phyloP scores from a whole-genome alignment of 208 protist genomes.

The Plasmodiophora brassicae region DNA sequence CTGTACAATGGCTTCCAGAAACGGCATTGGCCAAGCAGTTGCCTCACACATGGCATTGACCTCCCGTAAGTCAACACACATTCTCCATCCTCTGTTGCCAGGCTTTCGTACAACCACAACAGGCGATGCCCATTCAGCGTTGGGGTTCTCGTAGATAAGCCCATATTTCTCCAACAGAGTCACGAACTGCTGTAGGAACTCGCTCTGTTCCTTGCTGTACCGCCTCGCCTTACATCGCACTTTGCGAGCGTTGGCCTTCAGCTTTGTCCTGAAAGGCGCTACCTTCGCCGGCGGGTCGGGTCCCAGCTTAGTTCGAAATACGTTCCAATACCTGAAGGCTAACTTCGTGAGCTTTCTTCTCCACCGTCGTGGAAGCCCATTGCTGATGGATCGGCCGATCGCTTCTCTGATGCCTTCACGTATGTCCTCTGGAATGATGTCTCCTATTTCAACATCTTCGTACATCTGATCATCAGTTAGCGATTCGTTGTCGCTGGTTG shows the following conservation, averaged over 20 bases:
- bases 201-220: conserved; percentile 25
- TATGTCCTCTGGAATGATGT: too few relatives aligned
- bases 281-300: conserved; percentile 5
- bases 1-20: not conserved
- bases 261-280: not conserved
- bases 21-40: conserved; percentile 17
- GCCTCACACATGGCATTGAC: not conserved
- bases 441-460: too few relatives aligned
- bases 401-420: conserved; percentile 7
- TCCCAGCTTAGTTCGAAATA: not conserved
- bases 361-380: not conserved
- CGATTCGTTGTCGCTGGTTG: too few relatives aligned
- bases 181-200: conserved; percentile 21
- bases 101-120: not conserved
- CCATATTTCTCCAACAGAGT: not conserved
- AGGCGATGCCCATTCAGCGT: conserved; percentile 21
- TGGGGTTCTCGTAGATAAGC: conserved; percentile 1
- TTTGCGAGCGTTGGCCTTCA: not conserved
- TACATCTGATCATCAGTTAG: too few relatives aligned
- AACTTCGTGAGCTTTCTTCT: not conserved
- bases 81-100: not conserved
- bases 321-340: not conserved
- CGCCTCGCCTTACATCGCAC: not conserved
- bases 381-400: not conserved
- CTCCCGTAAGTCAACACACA: not conserved